A percentile compares a stretch with the other conserved stretches of the same genome.
These are phyloP conservation scores for Cubamyces sp. DNA, from an alignment of 768 basidiomycete genomes.

Conservation along the genomic window DNA sequence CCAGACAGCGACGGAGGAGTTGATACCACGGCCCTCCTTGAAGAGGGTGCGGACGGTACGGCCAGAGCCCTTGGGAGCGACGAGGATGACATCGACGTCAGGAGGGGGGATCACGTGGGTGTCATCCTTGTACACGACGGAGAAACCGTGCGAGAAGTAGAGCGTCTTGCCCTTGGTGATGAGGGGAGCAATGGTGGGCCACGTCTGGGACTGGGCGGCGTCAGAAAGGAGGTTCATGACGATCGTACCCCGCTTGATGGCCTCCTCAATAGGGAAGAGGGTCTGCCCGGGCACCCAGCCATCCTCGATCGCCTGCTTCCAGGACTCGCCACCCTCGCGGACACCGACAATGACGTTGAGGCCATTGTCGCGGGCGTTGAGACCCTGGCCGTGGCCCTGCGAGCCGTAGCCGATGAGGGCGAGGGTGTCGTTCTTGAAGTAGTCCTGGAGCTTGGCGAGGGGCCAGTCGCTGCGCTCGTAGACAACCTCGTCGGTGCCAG, in stretches of 20 bases:
- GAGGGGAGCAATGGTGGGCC: conserved; percentile 86
- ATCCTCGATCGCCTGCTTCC: conserved; percentile 94
- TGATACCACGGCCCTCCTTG: conserved; percentile 99
- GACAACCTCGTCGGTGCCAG: conserved; percentile 89
- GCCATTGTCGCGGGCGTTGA: conserved; percentile 99
- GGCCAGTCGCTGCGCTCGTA: conserved; percentile 99
- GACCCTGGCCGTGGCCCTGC: conserved; percentile 96
- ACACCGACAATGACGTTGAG: conserved; percentile 99
- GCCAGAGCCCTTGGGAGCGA: conserved; percentile 98
- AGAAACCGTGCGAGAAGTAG: conserved; percentile 99
- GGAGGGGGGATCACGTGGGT: conserved; percentile 90
- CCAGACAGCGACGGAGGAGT: conserved; percentile 92
- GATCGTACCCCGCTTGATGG: conserved; percentile 93
- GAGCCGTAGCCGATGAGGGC: conserved; percentile 99
- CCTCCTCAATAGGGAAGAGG: conserved; percentile 97
- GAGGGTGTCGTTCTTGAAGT: conserved; percentile 99
- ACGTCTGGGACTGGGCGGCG: conserved; percentile 97
- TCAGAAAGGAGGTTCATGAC: conserved; percentile 99
- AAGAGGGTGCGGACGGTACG: conserved; percentile 99
- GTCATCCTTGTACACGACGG: conserved; percentile 96
- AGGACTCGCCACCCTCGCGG: conserved; percentile 94
- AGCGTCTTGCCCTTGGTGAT: conserved; percentile 99
- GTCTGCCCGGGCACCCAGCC: conserved; percentile 99
- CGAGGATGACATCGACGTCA: conserved; percentile 98
- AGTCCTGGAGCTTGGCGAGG: conserved; percentile 95